Evolutionary conservation across 2,329 filamentous ascomycete genomes (phyloP).

Genomic region (Neoscytalidium dimidiatum): DNA sequence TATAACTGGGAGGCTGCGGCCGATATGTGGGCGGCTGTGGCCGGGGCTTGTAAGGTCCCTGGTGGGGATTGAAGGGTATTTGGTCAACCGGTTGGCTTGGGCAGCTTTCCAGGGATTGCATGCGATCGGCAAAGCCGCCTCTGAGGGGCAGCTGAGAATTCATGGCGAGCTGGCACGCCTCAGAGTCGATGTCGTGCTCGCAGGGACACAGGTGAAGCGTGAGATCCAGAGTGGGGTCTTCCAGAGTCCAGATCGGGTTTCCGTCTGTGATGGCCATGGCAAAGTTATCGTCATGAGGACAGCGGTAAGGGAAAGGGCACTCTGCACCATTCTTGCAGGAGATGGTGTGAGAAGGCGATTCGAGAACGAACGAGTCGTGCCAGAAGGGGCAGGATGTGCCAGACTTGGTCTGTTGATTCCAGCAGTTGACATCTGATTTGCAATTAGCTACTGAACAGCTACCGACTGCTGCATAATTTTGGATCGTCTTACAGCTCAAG

Average conservation of each 20-base stretch:
- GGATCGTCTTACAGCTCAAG: not conserved
- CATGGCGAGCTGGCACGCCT: not conserved
- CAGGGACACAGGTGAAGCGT: constrained; percentile 85
- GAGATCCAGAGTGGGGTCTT: constrained; percentile 94
- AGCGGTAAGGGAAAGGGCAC: not conserved
- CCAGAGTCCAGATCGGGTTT: constrained; percentile 83
- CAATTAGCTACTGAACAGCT: not conserved
- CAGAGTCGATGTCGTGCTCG: not conserved
- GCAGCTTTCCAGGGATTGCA: not conserved
- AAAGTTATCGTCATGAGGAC: not conserved
- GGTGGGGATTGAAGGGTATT: too few species aligned
- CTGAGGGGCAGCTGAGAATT: too few species aligned
- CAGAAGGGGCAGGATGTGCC: not conserved
- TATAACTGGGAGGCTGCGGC: too few species aligned
- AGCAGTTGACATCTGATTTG: constrained; percentile 3
- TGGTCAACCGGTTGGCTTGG: too few species aligned
- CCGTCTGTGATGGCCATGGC: not conserved
- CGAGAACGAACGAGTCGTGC: not conserved
- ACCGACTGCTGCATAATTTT: too few species aligned
- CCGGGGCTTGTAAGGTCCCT: too few species aligned
- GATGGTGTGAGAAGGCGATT: not conserved
- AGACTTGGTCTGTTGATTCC: not conserved
- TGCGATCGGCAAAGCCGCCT: not conserved
- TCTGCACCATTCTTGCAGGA: not conserved
- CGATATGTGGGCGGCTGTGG: too few species aligned